phyloP scores from a whole-genome alignment of 2,329 filamentous ascomycete species.

The Colletotrichum gloeosporioides region DNA sequence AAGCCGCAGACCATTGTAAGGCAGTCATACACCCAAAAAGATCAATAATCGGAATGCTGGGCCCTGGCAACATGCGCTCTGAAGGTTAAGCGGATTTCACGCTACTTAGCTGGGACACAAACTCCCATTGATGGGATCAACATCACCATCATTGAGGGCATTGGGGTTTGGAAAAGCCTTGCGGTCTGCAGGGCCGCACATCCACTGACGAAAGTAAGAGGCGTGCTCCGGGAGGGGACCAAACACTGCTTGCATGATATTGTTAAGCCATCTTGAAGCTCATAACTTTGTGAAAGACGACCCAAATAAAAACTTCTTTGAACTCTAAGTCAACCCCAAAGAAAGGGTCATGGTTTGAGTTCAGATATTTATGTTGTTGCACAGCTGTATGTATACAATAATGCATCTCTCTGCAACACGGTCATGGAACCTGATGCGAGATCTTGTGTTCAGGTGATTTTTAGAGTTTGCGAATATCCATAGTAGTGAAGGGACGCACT shows the following conservation, averaged over 20 bases:
- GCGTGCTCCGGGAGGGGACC: background rate
- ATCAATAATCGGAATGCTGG: background rate
- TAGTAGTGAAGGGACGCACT: background rate
- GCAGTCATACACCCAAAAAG: background rate
- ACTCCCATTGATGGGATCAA: background rate
- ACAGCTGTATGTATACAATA: background rate
- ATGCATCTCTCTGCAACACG: background rate
- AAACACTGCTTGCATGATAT: background rate
- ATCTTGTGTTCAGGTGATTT: background rate
- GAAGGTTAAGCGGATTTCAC: background rate
- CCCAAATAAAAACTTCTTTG: background rate
- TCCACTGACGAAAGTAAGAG: background rate
- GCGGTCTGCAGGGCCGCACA: background rate
- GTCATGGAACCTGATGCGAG: background rate
- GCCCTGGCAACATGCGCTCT: background rate
- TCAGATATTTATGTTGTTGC: background rate
- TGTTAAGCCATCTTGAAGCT: background rate
- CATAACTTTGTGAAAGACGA: background rate
- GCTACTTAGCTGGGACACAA: background rate
- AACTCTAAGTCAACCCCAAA: background rate
- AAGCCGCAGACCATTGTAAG: background rate
- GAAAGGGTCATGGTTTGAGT: background rate
- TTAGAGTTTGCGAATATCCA: background rate
- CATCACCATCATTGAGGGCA: background rate
- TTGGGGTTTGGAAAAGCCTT: background rate